Evolutionary conservation across 805 yeast species (phyloP).

Genomic region (Candida nanaspora): DNA sequence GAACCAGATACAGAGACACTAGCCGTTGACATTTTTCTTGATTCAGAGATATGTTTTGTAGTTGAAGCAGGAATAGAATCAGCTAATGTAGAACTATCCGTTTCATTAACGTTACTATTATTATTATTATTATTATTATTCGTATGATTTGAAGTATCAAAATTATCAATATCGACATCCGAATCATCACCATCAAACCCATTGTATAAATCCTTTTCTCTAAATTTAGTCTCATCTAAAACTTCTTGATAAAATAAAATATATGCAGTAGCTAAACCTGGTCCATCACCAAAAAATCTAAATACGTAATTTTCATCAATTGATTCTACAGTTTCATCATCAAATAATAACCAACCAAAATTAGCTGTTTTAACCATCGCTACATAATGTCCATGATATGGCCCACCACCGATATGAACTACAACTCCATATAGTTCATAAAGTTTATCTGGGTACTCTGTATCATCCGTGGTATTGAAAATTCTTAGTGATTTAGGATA

Average conservation of each 20-base stretch:
- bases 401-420: constrained; percentile 95
- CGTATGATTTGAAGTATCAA: no score
- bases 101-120: background rate
- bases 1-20: no score
- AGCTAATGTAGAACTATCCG: background rate
- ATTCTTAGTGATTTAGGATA: constrained; percentile 71
- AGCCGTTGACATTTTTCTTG: no score
- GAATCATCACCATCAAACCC: constrained; percentile 21
- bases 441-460: constrained; percentile 43
- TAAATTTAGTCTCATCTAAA: constrained; percentile 32
- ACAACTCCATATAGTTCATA: constrained; percentile 84
- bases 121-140: background rate
- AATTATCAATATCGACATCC: constrained; percentile 2
- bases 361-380: constrained; percentile 71
- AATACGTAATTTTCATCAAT: constrained; percentile 79
- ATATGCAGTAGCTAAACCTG: constrained; percentile 88
- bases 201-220: constrained; percentile 19
- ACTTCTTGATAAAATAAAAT: constrained; percentile 70
- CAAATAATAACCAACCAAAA: constrained; percentile 87
- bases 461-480: constrained; percentile 57
- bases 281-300: constrained; percentile 81
- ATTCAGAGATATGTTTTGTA: no score
- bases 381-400: constrained; percentile 95
- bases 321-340: constrained; percentile 89
- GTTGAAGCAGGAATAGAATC: background rate